Conservation (phyloP, 371 early-diverging fungal species). For the Apophysomyces ossiformis region DNA sequence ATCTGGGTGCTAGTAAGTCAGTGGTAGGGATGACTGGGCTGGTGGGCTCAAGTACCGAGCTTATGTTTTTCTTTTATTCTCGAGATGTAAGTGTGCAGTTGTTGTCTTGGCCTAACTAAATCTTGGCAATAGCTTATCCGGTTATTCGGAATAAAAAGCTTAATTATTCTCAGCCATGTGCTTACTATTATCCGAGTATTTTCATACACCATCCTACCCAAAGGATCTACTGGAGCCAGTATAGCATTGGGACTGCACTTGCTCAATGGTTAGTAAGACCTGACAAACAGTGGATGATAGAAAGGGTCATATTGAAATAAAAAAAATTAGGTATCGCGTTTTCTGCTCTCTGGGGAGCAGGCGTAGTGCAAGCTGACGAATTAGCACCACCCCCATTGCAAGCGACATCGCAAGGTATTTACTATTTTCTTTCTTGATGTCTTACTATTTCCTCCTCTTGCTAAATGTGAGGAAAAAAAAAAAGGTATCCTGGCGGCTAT, state of each 20-base stretch:
- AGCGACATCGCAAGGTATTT: slow-evolving; percentile 56
- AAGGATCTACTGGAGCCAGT: slow-evolving; percentile 48
- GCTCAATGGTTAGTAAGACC: slow-evolving; percentile 35
- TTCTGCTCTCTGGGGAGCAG: slow-evolving; percentile 59
- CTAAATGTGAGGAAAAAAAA: background rate
- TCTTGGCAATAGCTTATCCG: slow-evolving; percentile 43
- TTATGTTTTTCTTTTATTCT: slow-evolving; percentile 56
- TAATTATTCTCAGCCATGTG: slow-evolving; percentile 53
- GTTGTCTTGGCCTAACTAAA: background rate
- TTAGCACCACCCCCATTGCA: slow-evolving; percentile 54
- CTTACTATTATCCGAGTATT: slow-evolving; percentile 55
- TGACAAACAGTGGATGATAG: too few relatives aligned
- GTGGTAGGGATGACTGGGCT: slow-evolving; percentile 52
- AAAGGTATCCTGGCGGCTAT: slow-evolving; percentile 54
- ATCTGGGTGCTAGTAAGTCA: slow-evolving; percentile 52
- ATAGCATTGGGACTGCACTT: slow-evolving; percentile 52
- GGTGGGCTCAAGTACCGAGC: slow-evolving; percentile 52
- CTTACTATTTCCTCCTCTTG: background rate
- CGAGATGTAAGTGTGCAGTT: slow-evolving; percentile 43
- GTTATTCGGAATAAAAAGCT: slow-evolving; percentile 50
- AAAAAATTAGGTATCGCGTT: slow-evolving; percentile 43
- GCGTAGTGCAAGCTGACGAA: slow-evolving; percentile 59
- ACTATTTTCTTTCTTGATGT: background rate
- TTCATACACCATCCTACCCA: slow-evolving; percentile 53
- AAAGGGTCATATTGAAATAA: background rate